phyloP scores from a whole-genome alignment of 176 grass and related monocot species.

The Bolboschoenus planiculmis region DNA sequence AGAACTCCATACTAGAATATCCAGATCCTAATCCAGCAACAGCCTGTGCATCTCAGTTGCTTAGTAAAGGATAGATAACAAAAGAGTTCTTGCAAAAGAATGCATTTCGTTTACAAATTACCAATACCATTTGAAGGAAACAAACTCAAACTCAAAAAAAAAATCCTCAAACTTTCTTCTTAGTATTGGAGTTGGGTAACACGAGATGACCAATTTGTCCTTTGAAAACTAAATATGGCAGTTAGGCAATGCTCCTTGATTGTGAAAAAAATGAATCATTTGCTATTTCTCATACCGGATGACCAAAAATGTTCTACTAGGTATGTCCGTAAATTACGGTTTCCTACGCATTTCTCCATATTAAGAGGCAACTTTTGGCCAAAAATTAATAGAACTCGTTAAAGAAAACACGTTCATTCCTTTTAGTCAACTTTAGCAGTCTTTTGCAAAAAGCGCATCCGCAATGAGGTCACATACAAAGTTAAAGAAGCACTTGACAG shows the following conservation, averaged over 20 bases:
- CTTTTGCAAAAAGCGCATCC: not conserved
- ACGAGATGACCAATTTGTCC: not conserved
- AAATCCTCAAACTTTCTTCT: not conserved
- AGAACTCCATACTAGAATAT: constrained; percentile 52
- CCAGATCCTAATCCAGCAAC: constrained; percentile 42
- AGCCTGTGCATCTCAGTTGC: constrained; percentile 24
- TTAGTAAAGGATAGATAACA: constrained; percentile 17
- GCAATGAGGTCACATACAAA: not conserved
- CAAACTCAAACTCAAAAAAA: not conserved
- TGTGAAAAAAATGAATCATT: not conserved
- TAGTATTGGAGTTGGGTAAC: constrained; percentile 26
- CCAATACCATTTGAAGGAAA: not conserved
- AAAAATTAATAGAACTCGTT: not conserved
- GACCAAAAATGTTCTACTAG: not conserved
- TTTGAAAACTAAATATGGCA: not conserved
- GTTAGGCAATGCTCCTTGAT: not conserved
- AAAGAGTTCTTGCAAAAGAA: not conserved
- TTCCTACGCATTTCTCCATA: not conserved
- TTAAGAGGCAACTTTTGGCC: not conserved
- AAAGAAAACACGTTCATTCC: not conserved
- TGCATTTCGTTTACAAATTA: not conserved
- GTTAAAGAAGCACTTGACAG: not conserved
- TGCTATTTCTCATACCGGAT: not conserved
- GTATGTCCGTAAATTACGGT: not conserved
- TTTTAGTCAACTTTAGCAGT: not conserved